Conservation (phyloP, 1,284 basidiomycete species). For the Neonothopanus nambi region DNA sequence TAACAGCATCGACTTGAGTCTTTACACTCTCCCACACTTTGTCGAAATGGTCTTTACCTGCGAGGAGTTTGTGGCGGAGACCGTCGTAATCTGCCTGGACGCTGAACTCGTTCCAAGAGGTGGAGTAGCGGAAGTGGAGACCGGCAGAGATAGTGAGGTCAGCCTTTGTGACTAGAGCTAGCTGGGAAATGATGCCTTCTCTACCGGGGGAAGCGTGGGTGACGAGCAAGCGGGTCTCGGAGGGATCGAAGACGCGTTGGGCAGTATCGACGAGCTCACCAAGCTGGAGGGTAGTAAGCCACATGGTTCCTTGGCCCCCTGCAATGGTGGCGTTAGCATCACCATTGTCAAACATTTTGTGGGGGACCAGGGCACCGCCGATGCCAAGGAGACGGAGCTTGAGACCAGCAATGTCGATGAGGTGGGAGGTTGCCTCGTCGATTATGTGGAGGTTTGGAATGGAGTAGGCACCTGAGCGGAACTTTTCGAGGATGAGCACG, state of each 20-base stretch:
- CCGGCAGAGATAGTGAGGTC: conserved; percentile 95
- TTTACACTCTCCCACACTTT: conserved; percentile 95
- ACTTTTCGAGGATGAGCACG: conserved; percentile 89
- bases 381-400: conserved; percentile 92
- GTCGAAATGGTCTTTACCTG: conserved; percentile 83
- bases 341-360: conserved; percentile 98
- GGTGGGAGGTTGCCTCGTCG: conserved; percentile 92
- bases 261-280: conserved; percentile 98
- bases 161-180: conserved; percentile 88
- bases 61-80: conserved; percentile 80
- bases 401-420: conserved; percentile 90
- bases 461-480: conserved; percentile 80
- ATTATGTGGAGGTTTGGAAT: conserved; percentile 89
- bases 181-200: conserved; percentile 90
- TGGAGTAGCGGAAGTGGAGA: conserved; percentile 96
- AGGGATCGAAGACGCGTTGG: conserved; percentile 88
- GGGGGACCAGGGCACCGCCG: conserved; percentile 92
- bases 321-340: conserved; percentile 95
- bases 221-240: conserved; percentile 92
- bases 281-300: conserved; percentile 97
- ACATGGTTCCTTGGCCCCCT: conserved; percentile 97
- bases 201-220: conserved; percentile 92
- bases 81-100: conserved; percentile 90
- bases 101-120: conserved; percentile 96
- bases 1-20: conserved; percentile 86